Evolutionary conservation across 148 eudicot species (phyloP), one percentile per base, ranked within the genome.

Genomic region (Chenopodium suecicum): DNA sequence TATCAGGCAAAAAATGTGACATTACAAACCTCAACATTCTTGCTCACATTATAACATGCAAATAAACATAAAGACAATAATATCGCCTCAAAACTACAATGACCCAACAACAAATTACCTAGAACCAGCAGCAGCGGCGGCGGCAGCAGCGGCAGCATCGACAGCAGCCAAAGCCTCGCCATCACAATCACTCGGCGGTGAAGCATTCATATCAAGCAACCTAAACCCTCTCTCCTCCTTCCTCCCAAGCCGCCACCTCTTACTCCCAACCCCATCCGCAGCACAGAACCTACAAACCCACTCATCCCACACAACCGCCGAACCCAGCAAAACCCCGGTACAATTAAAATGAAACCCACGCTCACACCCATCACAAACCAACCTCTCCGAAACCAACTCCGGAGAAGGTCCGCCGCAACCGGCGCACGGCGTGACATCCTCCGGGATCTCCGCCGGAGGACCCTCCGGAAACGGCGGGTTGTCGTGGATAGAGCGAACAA

Each of bases 351-450:
- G 92, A 65, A 89, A 89, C 11, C 88, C 90, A 7, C 91, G 86
- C 83, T 91, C 94, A 75, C 94, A 91, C 0, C 90, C 92, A 46
- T 91, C 94, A 77, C 94, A 86, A 23, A 60, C 83, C 23, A 69
- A 62, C 83, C 85, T 60, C 17, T 86, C 79, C 2, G 63, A 4
- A 12, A 76, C 19, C 80, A 76, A 23, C 83, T 80, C 14, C 70
- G 80, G 60, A 56, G 84, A 73, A n/a, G 31, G 7, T 37, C 31
- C 76, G 14, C 60, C 76, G 5, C 76, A 83, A 8, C 66, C 84
- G 25, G 54, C 86, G 60, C 85, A 82, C 20, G 71, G 73, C 29
- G 76, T 60, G 25, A 34, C 81, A 29, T 5, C 81, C 4, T 78
- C 83, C 17, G 92, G 92, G 78, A 89, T 78, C 78, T 68, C 80